phyloP scores from a whole-genome alignment of 306 rosid genomes.

The Malus asiatica region DNA sequence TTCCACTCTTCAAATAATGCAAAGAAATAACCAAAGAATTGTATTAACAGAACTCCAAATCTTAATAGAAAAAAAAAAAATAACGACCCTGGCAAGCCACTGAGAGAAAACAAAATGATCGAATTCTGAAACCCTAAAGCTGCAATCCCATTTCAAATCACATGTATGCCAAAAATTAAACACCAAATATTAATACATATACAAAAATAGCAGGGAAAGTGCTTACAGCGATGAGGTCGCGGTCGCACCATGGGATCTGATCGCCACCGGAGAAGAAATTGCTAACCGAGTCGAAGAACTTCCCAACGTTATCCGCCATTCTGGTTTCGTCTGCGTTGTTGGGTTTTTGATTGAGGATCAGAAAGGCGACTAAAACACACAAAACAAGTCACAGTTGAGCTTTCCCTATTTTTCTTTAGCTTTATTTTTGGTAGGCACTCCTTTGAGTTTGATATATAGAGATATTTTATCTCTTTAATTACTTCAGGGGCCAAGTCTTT shows the following conservation, averaged over 20 bases:
- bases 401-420: neutral
- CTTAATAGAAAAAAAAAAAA: neutral
- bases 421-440: too few relatives aligned
- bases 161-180: neutral
- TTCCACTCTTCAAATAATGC: neutral
- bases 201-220: neutral
- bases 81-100: neutral
- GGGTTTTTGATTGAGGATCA: too few relatives aligned
- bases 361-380: neutral
- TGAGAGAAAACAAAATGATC: neutral
- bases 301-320: slow-evolving; percentile 59
- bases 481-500: too few relatives aligned
- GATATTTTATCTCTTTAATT: too few relatives aligned
- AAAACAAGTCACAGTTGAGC: neutral
- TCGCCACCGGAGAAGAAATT: slow-evolving; percentile 77
- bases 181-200: neutral
- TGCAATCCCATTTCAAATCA: neutral
- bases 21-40: neutral
- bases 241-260: slow-evolving; percentile 67
- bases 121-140: neutral
- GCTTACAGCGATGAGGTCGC: slow-evolving; percentile 56
- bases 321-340: slow-evolving; percentile 9
- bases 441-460: too few relatives aligned
- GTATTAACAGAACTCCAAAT: neutral
- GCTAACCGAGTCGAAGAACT: slow-evolving; percentile 52